Conservation (phyloP, 331 rosid genomes). For the Quercus tomentella region DNA sequence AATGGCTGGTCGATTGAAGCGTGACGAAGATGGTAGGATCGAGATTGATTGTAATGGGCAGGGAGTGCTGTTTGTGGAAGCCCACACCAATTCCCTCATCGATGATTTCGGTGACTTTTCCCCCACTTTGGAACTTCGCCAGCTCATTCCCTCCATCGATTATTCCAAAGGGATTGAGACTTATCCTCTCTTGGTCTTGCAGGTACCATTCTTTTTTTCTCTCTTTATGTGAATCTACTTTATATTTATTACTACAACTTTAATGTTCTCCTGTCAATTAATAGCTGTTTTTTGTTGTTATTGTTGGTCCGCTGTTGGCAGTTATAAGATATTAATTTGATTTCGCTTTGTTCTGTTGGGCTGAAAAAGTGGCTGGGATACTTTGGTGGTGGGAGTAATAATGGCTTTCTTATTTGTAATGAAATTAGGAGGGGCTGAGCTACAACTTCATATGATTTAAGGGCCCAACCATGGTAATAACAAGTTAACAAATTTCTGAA, state of each 20-base stretch:
- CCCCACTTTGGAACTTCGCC: conserved; percentile 74
- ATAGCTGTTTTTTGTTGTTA: not conserved
- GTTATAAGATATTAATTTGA: no score
- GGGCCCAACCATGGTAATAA: no score
- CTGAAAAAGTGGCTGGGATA: no score
- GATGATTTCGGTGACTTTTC: conserved; percentile 84
- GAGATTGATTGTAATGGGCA: conserved; percentile 61
- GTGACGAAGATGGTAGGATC: conserved; percentile 34
- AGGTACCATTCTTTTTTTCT: conserved; percentile 7
- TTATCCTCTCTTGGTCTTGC: conserved; percentile 48
- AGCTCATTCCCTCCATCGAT: conserved; percentile 72
- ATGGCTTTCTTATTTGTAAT: no score
- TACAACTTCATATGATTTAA: no score
- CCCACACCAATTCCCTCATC: conserved; percentile 40
- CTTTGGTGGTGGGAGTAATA: no score
- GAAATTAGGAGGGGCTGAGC: no score
- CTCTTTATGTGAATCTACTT: no score
- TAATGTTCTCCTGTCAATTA: not conserved
- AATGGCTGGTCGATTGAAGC: conserved; percentile 39
- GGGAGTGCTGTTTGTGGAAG: conserved; percentile 78
- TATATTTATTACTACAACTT: no score
- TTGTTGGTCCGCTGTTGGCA: no score
- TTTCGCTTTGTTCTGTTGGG: no score
- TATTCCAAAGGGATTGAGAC: conserved; percentile 62
- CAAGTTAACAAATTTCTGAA: no score